These are phyloP conservation scores for Aspergillus awamori DNA, from an alignment of 2,329 filamentous ascomycete species.

Conservation along the genomic window DNA sequence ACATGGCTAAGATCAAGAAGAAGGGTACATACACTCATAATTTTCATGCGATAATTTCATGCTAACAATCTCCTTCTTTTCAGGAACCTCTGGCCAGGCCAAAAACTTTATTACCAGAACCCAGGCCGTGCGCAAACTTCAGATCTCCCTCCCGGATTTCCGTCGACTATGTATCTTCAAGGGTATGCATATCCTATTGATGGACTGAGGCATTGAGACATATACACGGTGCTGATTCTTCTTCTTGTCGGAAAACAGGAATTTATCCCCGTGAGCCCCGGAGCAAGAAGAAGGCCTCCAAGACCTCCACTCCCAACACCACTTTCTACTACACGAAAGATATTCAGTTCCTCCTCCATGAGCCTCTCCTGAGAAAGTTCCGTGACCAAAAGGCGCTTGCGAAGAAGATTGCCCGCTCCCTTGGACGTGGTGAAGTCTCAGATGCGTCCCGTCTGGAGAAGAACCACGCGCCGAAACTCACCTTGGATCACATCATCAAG, in stretches of 20 bases:
- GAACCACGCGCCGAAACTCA: constrained; percentile 85
- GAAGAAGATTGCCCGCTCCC: constrained; percentile 93
- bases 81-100: constrained; percentile 82
- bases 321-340: constrained; percentile 94
- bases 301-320: constrained; percentile 83
- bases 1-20: constrained; percentile 82
- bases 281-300: constrained; percentile 95
- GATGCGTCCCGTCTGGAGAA: constrained; percentile 90
- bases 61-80: constrained; percentile 9
- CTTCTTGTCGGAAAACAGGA: constrained; percentile 46
- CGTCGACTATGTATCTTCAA: constrained; percentile 99
- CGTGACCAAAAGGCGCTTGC: constrained; percentile 94
- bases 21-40: constrained; percentile 61
- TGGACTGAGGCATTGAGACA: background rate
- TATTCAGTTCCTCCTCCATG: constrained; percentile 96
- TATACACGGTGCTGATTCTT: constrained; percentile 20
- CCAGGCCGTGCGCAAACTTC: constrained; percentile 94
- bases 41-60: background rate
- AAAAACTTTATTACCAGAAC: constrained; percentile 99
- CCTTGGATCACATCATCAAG: constrained; percentile 94
- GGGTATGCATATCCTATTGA: constrained; percentile 49
- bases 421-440: constrained; percentile 86
- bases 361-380: constrained; percentile 91
- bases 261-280: constrained; percentile 97
- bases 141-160: constrained; percentile 96